Evolutionary conservation across 208 protist genomes (phyloP).

Genomic region (Acanthamoeba healyi): DNA sequence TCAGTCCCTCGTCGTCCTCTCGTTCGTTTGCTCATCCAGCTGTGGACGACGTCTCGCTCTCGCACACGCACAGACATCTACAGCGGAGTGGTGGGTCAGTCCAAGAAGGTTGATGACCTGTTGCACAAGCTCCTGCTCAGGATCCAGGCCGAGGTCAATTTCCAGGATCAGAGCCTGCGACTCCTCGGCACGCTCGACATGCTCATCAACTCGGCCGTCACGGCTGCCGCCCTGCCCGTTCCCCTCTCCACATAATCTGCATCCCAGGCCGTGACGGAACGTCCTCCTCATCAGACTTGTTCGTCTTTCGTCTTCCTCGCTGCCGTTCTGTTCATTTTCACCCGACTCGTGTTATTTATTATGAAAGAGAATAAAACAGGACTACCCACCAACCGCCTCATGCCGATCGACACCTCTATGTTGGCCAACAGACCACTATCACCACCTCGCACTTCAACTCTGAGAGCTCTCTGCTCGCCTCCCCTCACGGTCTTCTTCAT

Average conservation of each 20-base stretch:
- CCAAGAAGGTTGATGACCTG: slow-evolving; percentile 71
- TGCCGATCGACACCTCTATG: no score
- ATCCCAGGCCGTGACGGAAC: neutral
- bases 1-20: neutral
- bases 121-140: slow-evolving; percentile 58
- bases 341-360: neutral
- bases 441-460: no score
- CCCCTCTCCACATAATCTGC: neutral
- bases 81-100: slow-evolving; percentile 43
- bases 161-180: slow-evolving; percentile 31
- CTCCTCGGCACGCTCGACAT: slow-evolving; percentile 39
- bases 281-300: neutral
- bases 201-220: slow-evolving; percentile 32
- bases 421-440: no score
- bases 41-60: neutral
- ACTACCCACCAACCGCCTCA: no score
- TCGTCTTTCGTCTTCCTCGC: neutral
- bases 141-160: slow-evolving; percentile 50
- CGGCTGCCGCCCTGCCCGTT: neutral
- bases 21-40: neutral
- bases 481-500: no score
- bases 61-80: slow-evolving; percentile 74
- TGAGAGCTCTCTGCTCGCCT: no score
- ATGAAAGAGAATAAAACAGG: neutral
- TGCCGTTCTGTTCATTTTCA: neutral